A percentile compares a stretch with the other conserved stretches of the same genome.
Conservation (phyloP, 2,329 filamentous ascomycete genomes). For the Penicillium sp. region DNA sequence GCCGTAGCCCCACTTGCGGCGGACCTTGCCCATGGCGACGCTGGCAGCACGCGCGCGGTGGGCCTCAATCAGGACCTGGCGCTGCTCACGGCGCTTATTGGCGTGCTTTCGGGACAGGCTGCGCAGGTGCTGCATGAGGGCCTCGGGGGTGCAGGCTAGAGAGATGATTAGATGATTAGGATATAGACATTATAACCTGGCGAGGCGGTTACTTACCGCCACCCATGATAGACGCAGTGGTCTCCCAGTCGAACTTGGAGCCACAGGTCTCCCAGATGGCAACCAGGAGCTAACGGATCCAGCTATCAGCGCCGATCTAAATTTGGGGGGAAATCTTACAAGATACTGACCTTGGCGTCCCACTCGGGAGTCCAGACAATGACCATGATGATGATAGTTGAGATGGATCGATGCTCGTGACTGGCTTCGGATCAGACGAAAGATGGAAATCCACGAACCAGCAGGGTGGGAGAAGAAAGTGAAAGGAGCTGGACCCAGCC, state of each 20-base stretch:
- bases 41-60: not conserved
- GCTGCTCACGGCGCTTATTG: not conserved
- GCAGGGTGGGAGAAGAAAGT: no score
- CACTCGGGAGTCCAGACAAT: not conserved
- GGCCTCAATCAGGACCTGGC: not conserved
- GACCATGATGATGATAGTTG: not conserved
- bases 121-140: slow-evolving; percentile 4
- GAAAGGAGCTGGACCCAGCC: not conserved
- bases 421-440: not conserved
- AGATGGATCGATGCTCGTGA: not conserved
- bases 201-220: not conserved
- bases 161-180: not conserved
- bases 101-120: not conserved
- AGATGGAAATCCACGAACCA: no score
- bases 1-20: not conserved
- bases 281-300: not conserved
- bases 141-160: slow-evolving; percentile 4
- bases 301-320: not conserved
- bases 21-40: not conserved
- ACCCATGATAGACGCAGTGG: not conserved
- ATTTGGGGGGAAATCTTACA: not conserved
- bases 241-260: not conserved
- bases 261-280: not conserved
- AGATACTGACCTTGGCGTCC: not conserved
- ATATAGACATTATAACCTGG: not conserved